Conservation (phyloP, 495 filamentous ascomycete genomes). For the Aspergillus sparsus region DNA sequence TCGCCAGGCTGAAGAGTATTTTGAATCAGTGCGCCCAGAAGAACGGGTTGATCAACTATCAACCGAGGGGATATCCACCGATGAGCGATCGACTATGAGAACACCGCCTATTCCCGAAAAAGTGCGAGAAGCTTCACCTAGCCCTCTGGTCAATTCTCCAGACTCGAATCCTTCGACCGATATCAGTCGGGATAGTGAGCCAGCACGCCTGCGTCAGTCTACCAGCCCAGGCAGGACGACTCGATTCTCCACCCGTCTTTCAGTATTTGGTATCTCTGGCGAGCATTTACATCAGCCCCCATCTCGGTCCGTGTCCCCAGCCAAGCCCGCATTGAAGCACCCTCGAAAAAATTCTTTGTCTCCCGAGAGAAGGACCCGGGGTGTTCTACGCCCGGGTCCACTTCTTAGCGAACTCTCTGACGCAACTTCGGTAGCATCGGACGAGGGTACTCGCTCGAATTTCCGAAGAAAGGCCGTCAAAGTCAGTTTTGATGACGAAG, state of each 20-base stretch:
- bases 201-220: slow-evolving; percentile 39
- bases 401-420: slow-evolving; percentile 61
- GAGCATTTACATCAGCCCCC: slow-evolving; percentile 71
- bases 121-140: slow-evolving; percentile 6
- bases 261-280: slow-evolving; percentile 46
- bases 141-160: slow-evolving; percentile 24
- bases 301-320: slow-evolving; percentile 76
- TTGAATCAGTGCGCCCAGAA: slow-evolving; percentile 24
- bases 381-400: slow-evolving; percentile 34
- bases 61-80: slow-evolving; percentile 4
- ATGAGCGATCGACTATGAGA: slow-evolving; percentile 20
- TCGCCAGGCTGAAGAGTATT: slow-evolving; percentile 50
- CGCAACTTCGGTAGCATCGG: slow-evolving; percentile 57
- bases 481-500: slow-evolving; percentile 85
- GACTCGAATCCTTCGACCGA: slow-evolving; percentile 14
- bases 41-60: slow-evolving; percentile 15
- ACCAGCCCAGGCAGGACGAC: slow-evolving; percentile 67
- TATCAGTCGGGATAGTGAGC: slow-evolving; percentile 10
- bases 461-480: slow-evolving; percentile 68
- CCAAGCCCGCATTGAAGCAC: slow-evolving; percentile 82
- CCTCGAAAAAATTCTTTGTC: slow-evolving; percentile 55
- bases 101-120: slow-evolving; percentile 21
- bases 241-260: slow-evolving; percentile 66
- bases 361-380: slow-evolving; percentile 36
- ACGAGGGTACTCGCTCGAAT: slow-evolving; percentile 53